Base-by-base conservation (phyloP, 306 rosid genomes). In the Ceratonia siliqua region DNA sequence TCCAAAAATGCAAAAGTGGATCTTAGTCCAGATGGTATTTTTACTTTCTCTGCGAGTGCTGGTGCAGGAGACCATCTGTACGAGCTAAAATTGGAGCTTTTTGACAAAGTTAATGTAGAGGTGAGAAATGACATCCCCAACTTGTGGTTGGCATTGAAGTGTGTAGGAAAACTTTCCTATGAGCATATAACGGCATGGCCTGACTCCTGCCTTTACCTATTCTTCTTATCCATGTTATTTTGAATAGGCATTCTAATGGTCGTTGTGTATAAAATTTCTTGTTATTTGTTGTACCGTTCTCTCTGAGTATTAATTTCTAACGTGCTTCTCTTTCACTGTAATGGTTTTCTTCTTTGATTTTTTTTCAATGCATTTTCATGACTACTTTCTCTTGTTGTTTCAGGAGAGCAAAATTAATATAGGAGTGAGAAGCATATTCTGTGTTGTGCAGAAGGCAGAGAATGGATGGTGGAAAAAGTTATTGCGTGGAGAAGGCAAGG, bases 391-490 rank as follows among this genome's bases (percentile, higher is more conserved):
- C 28, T 45, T 35, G 2, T 56, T 55, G 28, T 78, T 63, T 20
- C 79, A 93, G 98, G 98, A 93, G 78, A 93, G 98, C 85, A 91
- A 93, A 84, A 90, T 93, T 24, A 91, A 84, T 73, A 9, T 83
- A 43, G 98, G 98, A 21, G 89, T 85, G 81, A 81, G 98, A 72
- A 85, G 92, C 80, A 85, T 91, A 77, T 80, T 91, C 76, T 84
- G 90, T 58, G 84, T 93, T 1, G 69, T 91, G 73, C 96, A 93
- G 85, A 93, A 91, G 87, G 97, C 96, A 8, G 96, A 93, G 81
- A 41, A n/a, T 6, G 94, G 65, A 38, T 94, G 98, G 98, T 94
- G 97, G 98, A 85, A 85, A 41, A 94, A 81, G 81, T 84, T 94
- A 10, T 70, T 94, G 68, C 83, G 85, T 11, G 98, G 81, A 50